Base-by-base conservation (phyloP, 2,329 filamentous ascomycete species). In the Corynespora cassiicola region DNA sequence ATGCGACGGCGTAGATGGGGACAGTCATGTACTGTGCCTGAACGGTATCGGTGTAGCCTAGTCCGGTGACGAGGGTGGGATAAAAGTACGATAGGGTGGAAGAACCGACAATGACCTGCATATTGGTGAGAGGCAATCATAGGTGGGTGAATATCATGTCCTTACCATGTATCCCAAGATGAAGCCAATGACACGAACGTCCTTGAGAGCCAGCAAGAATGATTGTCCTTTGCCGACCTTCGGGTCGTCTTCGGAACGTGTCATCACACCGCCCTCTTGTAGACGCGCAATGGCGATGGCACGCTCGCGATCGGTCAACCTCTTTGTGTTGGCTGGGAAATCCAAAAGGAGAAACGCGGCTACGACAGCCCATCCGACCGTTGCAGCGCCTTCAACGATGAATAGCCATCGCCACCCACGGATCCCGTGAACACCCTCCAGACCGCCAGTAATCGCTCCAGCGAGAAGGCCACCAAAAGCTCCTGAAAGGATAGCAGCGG, bases 401-500 rank as follows among this genome's bases (percentile, higher is more conserved):
- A 79, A 79, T 0, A 77, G 61, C 78, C 78, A 81, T 35, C 75
- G 50, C 77, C 76, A 79, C 1, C 76, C 75, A 1, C 64, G 62
- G 2, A 79, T 58, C 0, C 76, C 75, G 18, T 65, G 67, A 1
- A 56, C 60, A 1, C 69, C 72, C 9, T 78, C 74, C 42, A 79
- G 64, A 7, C 71, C 66, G 7, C 72, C 68, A 3, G 74, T 70
- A 12, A 79, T 74, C 4, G 71, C 75, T 2, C 75, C 76, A 19
- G 75, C 76, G 6, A 79, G 57, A 1, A 80, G 55, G 3, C 75
- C 75, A 1, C 75, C 75, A 42, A 80, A 80, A 2, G 76, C 78
- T n/a, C 77, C 77, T 0, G 71, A 78, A 3, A 80, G 66, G 2
- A 82, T 75, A 1, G 78, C 78, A 1, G 76, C 78, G n/a, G 79